Base-by-base conservation (phyloP, 1,284 basidiomycete genomes). In the Papiliotrema nemorosa region DNA sequence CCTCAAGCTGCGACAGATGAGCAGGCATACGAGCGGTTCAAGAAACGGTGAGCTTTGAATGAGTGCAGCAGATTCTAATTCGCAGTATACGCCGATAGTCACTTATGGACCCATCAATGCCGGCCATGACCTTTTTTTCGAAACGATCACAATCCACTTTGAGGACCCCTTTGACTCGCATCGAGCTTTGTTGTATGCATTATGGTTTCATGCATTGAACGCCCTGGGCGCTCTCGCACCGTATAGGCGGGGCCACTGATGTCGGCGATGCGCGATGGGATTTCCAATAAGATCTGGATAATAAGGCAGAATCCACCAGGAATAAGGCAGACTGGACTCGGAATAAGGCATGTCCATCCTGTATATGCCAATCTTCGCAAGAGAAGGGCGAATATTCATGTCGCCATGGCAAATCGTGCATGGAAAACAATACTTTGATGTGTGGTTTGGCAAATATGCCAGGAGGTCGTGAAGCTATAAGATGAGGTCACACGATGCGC, bases 1-100 rank as follows among this genome's bases (percentile, higher is more conserved):
- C 54, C 62, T 5, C 87, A 92, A 64, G 84, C 85, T 79, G 90
- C 92, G 2, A 96, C 90, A 1, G 93, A 97, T 62, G 90, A 96
- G 65, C 70, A 86, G 70, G 91, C 91, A 54, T 68, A 82, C 62
- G 77, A 77, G 52, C 66, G 77, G 20, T 78, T 78, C 71, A 76
- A 74, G 65, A 74, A 76, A 64, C 59, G 73, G 69, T 70, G 29
- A 37, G 35, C 7, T n/a, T 37, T 40, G 18, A 13, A 13, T 14
- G 29, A 10, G 31, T n/a, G 10, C 18, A 10, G 10, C 10, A 9
- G 20, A 13, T 38, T 38, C 39, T 21, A n/a, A 21, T 9, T 16
- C 6, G 18, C 29, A 31, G 42, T 10, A 18, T n/a, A 7, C 9
- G n/a, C 5, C 42, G 26, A 10, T 27, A 29, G 12, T 14, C 26